phyloP scores from a whole-genome alignment of 129 eudicot species.

The Oenanthe sinensis region DNA sequence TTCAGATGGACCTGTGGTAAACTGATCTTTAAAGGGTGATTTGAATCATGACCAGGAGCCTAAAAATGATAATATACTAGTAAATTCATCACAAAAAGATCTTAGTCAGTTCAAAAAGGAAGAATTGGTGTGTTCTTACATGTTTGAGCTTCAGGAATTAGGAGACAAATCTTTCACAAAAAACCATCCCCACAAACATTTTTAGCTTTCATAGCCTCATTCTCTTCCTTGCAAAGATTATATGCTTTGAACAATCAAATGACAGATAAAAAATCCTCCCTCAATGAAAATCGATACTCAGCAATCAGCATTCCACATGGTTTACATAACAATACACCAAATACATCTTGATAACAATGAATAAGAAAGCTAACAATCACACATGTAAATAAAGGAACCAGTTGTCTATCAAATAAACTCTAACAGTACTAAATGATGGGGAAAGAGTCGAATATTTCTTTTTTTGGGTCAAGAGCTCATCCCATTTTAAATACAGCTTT shows the following conservation, averaged over 20 bases:
- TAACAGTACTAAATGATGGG: too few relatives aligned
- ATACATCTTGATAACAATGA: not conserved
- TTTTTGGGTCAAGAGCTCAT: too few relatives aligned
- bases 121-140: slow-evolving; percentile 26
- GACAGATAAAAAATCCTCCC: slow-evolving; percentile 75
- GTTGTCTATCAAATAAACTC: too few relatives aligned
- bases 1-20: not conserved
- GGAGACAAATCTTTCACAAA: slow-evolving; percentile 42
- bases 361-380: not conserved
- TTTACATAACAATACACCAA: slow-evolving; percentile 51
- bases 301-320: slow-evolving; percentile 92
- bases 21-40: not conserved
- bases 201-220: slow-evolving; percentile 34
- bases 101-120: not conserved
- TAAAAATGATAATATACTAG: not conserved
- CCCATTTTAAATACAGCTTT: too few relatives aligned
- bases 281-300: slow-evolving; percentile 72
- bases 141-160: slow-evolving; percentile 41
- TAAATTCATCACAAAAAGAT: not conserved
- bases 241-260: slow-evolving; percentile 20
- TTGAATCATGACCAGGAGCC: not conserved
- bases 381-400: not conserved
- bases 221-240: slow-evolving; percentile 22
- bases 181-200: slow-evolving; percentile 37
- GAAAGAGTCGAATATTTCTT: too few relatives aligned